Conservation (phyloP, 257 asterid genomes). For the Ilex asprella region DNA sequence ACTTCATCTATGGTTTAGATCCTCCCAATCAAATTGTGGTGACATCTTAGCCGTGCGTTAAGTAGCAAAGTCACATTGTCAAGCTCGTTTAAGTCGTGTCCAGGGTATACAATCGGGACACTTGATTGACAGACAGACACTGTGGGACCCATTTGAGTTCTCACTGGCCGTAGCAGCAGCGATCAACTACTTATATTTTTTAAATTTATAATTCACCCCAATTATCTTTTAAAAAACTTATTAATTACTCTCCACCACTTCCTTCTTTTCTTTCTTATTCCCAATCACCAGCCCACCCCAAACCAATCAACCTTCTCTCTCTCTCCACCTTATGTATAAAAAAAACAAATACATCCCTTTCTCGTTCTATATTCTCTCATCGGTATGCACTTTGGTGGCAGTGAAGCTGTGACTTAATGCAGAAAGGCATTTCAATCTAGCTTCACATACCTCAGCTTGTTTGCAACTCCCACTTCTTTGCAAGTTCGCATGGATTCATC, state of each 20-base stretch:
- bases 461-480: background rate
- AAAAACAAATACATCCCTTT: background rate
- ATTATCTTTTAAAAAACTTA: too few species aligned
- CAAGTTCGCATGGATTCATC: slow-evolving; percentile 11
- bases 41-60: too few species aligned
- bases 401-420: too few species aligned
- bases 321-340: background rate
- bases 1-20: too few species aligned
- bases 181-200: background rate
- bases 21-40: too few species aligned
- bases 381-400: too few species aligned
- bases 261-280: slow-evolving; percentile 8
- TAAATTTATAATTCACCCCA: too few species aligned
- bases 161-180: background rate
- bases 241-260: background rate
- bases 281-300: background rate
- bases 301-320: background rate
- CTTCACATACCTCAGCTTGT: background rate
- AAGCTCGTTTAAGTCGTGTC: too few species aligned
- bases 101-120: too few species aligned
- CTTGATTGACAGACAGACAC: too few species aligned
- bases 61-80: too few species aligned
- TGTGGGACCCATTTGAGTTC: background rate
- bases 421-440: background rate
- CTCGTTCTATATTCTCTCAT: background rate